Percentiles rank a stretch among this genome's conserved stretches.
These are phyloP conservation scores for Neofusicoccum sp. DNA, from an alignment of 2,329 filamentous ascomycete genomes.

Conservation along the genomic window DNA sequence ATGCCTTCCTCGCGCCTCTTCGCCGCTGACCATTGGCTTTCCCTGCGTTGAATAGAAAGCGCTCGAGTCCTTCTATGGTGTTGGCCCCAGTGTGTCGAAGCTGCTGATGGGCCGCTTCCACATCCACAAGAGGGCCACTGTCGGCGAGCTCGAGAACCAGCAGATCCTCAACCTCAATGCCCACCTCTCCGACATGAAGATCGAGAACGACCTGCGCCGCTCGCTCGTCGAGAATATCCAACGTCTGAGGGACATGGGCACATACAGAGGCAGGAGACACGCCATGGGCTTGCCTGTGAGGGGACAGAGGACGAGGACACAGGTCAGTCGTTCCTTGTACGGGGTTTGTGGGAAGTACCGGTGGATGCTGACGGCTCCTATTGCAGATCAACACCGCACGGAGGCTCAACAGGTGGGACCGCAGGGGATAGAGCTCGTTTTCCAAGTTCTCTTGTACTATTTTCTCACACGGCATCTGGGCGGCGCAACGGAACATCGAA, in stretches of 20 bases:
- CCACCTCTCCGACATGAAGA: conserved; percentile 85
- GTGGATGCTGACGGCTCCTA: conserved; percentile 20
- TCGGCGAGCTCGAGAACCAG: conserved; percentile 71
- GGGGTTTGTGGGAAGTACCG: conserved; percentile 24
- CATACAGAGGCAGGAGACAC: conserved; percentile 84
- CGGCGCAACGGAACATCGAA: conserved; percentile 2
- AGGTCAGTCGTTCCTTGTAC: conserved; percentile 44
- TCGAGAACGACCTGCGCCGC: conserved; percentile 82
- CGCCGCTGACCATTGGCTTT: background rate
- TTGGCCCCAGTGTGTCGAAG: conserved; percentile 67
- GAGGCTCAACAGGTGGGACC: conserved; percentile 59
- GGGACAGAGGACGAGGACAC: conserved; percentile 83
- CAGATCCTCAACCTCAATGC: conserved; percentile 80
- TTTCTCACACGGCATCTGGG: conserved; percentile 4
- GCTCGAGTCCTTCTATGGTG: conserved; percentile 81
- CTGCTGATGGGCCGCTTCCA: conserved; percentile 84
- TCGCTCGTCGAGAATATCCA: conserved; percentile 81
- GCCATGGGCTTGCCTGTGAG: conserved; percentile 89
- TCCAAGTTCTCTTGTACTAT: background rate
- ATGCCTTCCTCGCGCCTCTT: conserved; percentile 11
- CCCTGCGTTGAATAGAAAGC: conserved; percentile 53
- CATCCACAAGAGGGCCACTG: conserved; percentile 78
- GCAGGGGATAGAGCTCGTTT: conserved; percentile 39
- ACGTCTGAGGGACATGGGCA: conserved; percentile 84
- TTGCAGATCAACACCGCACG: conserved; percentile 57